Percentiles rank a stretch among this genome's conserved stretches.
Evolutionary conservation across 192 early-diverging fungal genomes (phyloP).

Genomic region (Jimgerdemannia lactiflua): DNA sequence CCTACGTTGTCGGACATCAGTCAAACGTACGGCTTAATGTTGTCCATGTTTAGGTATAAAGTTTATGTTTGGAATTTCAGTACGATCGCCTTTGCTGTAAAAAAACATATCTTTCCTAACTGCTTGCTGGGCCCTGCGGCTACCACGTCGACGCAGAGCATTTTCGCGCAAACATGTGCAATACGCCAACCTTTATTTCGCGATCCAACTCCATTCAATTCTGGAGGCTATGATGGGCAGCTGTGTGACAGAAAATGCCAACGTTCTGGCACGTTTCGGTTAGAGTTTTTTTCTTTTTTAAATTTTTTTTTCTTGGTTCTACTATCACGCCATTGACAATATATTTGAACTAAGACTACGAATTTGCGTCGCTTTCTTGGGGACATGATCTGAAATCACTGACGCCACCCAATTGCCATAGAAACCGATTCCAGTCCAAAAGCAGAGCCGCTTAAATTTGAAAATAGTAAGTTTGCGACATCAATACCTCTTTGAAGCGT

Average conservation of each 20-base stretch:
- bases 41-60: background rate
- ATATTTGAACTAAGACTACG: no score
- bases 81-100: no score
- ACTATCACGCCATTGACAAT: no score
- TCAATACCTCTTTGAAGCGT: no score
- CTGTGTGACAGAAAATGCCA: slow-evolving; percentile 11
- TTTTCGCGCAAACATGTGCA: slow-evolving; percentile 14
- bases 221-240: slow-evolving; percentile 33
- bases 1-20: background rate
- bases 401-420: background rate
- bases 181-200: slow-evolving; percentile 21
- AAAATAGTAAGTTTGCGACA: background rate
- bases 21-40: background rate
- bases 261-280: background rate
- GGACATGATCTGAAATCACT: no score
- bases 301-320: no score
- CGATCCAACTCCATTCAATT: slow-evolving; percentile 30
- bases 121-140: no score
- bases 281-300: background rate
- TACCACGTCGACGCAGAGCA: background rate
- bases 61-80: background rate
- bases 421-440: background rate
- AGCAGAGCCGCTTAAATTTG: background rate
- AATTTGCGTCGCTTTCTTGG: no score
- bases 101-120: no score